Percentiles rank a stretch among this genome's conserved stretches.
Evolutionary conservation across 2,329 filamentous ascomycete genomes (phyloP).

Genomic region (Incumbomyces delicatus): DNA sequence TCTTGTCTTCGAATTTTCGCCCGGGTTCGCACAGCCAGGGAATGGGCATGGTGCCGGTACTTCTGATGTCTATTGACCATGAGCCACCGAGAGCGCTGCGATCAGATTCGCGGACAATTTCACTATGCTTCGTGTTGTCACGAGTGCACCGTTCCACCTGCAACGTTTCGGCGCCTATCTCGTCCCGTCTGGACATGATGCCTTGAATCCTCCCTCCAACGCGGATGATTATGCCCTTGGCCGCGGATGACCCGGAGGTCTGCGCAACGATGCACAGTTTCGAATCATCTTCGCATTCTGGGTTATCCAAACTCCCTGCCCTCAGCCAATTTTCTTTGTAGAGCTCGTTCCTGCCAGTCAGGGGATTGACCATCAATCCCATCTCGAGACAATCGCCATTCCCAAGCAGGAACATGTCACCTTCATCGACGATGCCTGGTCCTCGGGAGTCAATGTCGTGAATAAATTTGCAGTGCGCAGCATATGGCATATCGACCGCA

Average conservation of each 20-base stretch:
- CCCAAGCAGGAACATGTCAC: slow-evolving; percentile 18
- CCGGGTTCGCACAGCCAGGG: slow-evolving; percentile 1
- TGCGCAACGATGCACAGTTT: slow-evolving; percentile 1
- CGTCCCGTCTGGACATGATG: neutral
- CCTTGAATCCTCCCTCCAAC: slow-evolving; percentile 3
- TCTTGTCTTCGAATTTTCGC: neutral
- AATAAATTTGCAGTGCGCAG: slow-evolving; percentile 15
- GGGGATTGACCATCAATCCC: slow-evolving; percentile 18
- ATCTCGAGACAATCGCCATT: slow-evolving; percentile 21
- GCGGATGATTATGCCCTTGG: slow-evolving; percentile 1
- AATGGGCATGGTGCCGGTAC: slow-evolving; percentile 2
- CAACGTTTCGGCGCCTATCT: neutral
- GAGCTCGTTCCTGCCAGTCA: slow-evolving; percentile 12
- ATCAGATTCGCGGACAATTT: neutral
- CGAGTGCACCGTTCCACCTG: slow-evolving; percentile 5
- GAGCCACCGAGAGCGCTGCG: neutral
- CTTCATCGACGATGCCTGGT: slow-evolving; percentile 16
- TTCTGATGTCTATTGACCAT: slow-evolving; percentile 4
- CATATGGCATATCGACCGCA: slow-evolving; percentile 12
- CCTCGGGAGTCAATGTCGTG: slow-evolving; percentile 19
- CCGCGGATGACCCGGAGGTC: neutral
- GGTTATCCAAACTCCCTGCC: neutral
- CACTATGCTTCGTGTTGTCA: neutral
- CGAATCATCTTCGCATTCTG: neutral
- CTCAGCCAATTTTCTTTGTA: slow-evolving; percentile 20